Base-by-base conservation (phyloP, 1,139 yeast genomes). In the Wickerhamomyces sp. region DNA sequence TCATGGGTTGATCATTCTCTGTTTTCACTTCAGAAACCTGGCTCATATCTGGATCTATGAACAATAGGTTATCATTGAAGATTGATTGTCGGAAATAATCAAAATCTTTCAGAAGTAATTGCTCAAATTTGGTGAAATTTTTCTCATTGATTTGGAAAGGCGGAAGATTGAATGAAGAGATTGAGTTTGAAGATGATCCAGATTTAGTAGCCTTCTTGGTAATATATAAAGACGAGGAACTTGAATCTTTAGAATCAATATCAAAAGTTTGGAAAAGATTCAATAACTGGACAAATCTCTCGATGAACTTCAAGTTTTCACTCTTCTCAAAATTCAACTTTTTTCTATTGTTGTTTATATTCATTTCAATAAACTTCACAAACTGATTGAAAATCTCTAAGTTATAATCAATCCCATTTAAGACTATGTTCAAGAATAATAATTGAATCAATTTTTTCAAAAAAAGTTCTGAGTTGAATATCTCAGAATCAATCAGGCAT, bases 271-370 rank as follows among this genome's bases (percentile, higher is more conserved):
- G 34, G 15, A 44, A 33, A 18, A 49, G 16, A n/a, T 42, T 38
- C 13, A 37, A 18, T 13, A 41, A 13, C 15, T 40, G 34, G 15
- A 37, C 18, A n/a, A 29, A 35, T 7, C 17, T 21, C 20, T 45
- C 47, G 28, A 52, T 47, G 41, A 52, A 49, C 36, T 46, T 42
- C 35, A 54, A 40, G 15, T 41, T 43, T 12, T 30, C 33, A 20
- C 43, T 42, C 31, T 52, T 51, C 21, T 49, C 52, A 33, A 54
- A 50, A 35, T 49, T 49, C 16, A 54, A 35, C 32, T 49, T 51
- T 35, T 51, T 54, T 32, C 58, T 47, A 31, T 50, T 48, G n/a
- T 44, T 33, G 29, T 52, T 52, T 29, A 54, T 47, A n/a, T 46
- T 46, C 1, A 28, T 3, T 14, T 52, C 49, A n/a, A 52, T 44